Conservation (phyloP, 169 alveolate species). For the Plasmodium blacklocki region DNA sequence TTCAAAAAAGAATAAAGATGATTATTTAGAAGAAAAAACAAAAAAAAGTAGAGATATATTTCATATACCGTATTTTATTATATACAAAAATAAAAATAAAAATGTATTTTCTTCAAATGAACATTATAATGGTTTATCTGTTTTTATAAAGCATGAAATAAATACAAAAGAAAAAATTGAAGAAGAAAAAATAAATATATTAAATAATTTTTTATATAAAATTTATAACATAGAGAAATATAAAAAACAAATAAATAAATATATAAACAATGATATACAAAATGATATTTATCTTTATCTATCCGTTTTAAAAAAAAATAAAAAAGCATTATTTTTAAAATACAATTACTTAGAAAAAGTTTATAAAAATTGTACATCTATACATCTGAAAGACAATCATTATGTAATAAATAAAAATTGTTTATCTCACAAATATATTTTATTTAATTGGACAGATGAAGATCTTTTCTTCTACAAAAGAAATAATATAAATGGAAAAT, state of each 20-base stretch:
- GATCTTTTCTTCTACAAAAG: background rate
- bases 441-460: slow-evolving; percentile 25
- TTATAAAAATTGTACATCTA: background rate
- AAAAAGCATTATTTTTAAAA: background rate
- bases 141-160: slow-evolving; percentile 14
- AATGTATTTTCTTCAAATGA: slow-evolving; percentile 37
- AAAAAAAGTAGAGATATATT: background rate
- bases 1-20: background rate
- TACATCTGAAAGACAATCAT: background rate
- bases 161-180: slow-evolving; percentile 4
- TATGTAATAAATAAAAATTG: slow-evolving; percentile 12
- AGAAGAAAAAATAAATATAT: background rate
- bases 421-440: slow-evolving; percentile 37
- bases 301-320: background rate
- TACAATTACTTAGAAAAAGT: background rate
- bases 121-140: slow-evolving; percentile 49
- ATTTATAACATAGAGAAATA: background rate
- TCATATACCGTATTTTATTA: slow-evolving; percentile 6
- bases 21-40: background rate
- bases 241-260: background rate
- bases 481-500: background rate
- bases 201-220: background rate
- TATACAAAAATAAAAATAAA: slow-evolving; percentile 19
- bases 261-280: background rate
- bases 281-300: background rate